Base-by-base conservation (phyloP, 805 yeast genomes). In the Candida gorgasii region DNA sequence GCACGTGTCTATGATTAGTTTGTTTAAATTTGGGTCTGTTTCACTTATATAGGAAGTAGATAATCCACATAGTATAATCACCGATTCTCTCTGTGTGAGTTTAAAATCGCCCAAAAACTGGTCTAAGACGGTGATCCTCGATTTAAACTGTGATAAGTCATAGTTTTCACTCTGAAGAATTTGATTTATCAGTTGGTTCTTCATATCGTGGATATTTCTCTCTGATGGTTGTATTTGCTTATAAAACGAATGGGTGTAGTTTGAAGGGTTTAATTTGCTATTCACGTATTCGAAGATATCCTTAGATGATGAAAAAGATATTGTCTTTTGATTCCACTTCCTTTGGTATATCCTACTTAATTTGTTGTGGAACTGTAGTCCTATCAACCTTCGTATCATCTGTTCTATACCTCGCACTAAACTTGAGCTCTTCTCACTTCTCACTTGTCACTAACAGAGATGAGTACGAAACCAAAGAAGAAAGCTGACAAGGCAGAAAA, bases 51-150 rank as follows among this genome's bases (percentile, higher is more conserved):
- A 33, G 37, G 58, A 45, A 16, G 61, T 54, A 28, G 67, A 52
- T 14, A 55, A 46, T 0, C 73, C 73, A 45, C 63, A 58, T 5
- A 64, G 33, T 2, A 67, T 52, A 23, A 58, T 42, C 4, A 59
- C 24, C 8, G 51, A 54, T 41, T 67, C 73, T 19, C 50, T 46
- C 9, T 55, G 39, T 53, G 47, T 57, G 2, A 42, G 26, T 4
- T n/a, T 23, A 14, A 42, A 42, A 2, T 36, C 36, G 18, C 37
- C 27, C 17, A 31, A 16, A 30, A 29, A 28, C 18, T 14, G 14
- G 14, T 23, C 29, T 13, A 34, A 29, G 3, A 9, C 8, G 7
- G 36, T 13, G 8, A 30, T 39, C 14, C 33, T 18, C 6, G 16
- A 5, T 8, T 11, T 12, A 9, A 31, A 13, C 8, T 33, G 18